Base-by-base conservation (phyloP, 495 filamentous ascomycete species). In the Daldinia decipiens region DNA sequence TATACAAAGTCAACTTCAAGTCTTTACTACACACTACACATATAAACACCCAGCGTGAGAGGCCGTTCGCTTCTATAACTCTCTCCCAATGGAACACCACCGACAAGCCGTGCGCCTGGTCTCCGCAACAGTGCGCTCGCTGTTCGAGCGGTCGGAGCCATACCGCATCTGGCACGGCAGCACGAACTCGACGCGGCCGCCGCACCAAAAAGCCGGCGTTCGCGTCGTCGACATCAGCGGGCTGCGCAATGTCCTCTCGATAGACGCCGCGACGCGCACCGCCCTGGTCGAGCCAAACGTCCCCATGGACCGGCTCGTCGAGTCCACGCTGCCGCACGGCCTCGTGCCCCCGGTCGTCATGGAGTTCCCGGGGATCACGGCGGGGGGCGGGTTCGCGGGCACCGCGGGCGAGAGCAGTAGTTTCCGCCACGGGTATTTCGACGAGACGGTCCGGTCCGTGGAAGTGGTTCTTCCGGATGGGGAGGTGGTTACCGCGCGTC, bases 111-210 rank as follows among this genome's bases (percentile, higher is more conserved):
- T 89, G 15, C 71, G 77, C 21, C 31, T 72, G 4, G 82, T 89
- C 59, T 76, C 88, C 24, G 61, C 79, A 5, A 73, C 77, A 11
- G 86, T 92, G 15, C 81, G 84, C 58, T 63, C 76, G 34, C 88
- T 87, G 80, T 88, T 87, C 78, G 78, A 86, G 17, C 80, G 82
- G 17, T 79, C 82, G 32, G 82, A 88, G 65, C 84, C 87, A 15
- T 95, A 92, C 79, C 88, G 92, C 59, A 93, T 95, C 79, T 87
- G 82, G 78, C 92, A 94, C 82, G 92, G 92, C 64, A 88, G 86
- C 15, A 93, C 91, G 32, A 94, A 93, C 79, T 89, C 84, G 76
- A 94, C 91, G 17, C 88, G 90, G 1, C 83, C 81, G 5, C 75
- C 79, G 5, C 51, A 64, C 34, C 68, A 76, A 58, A 77, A 77